Evolutionary conservation across 2,329 filamentous ascomycete genomes (phyloP).

Genomic region (Alternaria novae-zelandiae): DNA sequence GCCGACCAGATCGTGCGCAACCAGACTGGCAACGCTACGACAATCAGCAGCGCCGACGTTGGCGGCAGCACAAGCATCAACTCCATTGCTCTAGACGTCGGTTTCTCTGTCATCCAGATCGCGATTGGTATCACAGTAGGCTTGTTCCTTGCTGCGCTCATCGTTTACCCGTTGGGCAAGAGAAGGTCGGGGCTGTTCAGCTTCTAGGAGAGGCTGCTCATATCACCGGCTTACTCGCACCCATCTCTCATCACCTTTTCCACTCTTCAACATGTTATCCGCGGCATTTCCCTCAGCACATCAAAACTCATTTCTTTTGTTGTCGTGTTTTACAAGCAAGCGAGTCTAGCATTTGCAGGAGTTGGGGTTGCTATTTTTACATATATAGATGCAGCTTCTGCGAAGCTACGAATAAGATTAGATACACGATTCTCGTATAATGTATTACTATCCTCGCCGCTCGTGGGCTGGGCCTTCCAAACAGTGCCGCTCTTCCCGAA

Average conservation of each 20-base stretch:
- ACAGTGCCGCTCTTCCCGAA: not conserved
- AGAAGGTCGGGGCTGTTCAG: conserved; percentile 50
- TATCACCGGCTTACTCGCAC: not conserved
- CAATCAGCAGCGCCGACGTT: conserved; percentile 39
- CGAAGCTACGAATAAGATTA: conserved; percentile 3
- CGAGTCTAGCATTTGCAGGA: conserved; percentile 11
- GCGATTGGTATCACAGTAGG: conserved; percentile 60
- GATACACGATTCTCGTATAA: not conserved
- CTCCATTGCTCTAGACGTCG: conserved; percentile 55
- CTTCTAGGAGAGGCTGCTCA: conserved; percentile 23
- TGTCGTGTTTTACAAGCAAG: conserved; percentile 2
- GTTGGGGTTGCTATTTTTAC: not conserved
- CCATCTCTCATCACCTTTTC: not conserved
- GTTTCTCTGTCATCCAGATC: conserved; percentile 57
- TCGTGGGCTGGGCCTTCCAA: not conserved
- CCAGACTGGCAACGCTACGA: conserved; percentile 53
- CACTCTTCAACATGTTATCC: not conserved
- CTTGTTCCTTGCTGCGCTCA: conserved; percentile 55
- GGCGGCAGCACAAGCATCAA: conserved; percentile 41
- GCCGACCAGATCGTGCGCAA: conserved; percentile 62
- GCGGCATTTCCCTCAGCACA: fast-evolving
- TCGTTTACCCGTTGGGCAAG: conserved; percentile 59
- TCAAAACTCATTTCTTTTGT: not conserved
- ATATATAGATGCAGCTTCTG: not conserved
- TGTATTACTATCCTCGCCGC: not conserved